Percentiles rank a stretch among this genome's conserved stretches.
phyloP scores from a whole-genome alignment of 1,284 basidiomycete species.

The Boletellus deceptivus region DNA sequence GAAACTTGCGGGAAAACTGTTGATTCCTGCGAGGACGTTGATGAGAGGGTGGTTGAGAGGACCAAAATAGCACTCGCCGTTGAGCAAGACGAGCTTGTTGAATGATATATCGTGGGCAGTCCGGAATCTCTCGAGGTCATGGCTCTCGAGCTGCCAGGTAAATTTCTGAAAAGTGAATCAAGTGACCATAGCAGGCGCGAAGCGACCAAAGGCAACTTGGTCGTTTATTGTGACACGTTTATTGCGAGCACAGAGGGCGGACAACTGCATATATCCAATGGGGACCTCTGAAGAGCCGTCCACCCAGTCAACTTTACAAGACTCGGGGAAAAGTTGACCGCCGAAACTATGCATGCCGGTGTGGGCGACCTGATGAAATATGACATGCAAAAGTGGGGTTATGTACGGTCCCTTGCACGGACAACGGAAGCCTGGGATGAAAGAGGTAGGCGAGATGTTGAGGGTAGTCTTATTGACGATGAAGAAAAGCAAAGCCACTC shows the following conservation, averaged over 20 bases:
- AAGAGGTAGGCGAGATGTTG: conserved; percentile 42
- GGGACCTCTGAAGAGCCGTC: conserved; percentile 41
- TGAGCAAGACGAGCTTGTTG: conserved; percentile 54
- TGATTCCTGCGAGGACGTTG: conserved; percentile 45
- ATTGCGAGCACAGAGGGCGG: conserved; percentile 43
- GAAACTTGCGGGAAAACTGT: conserved; percentile 63
- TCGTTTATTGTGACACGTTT: conserved; percentile 61
- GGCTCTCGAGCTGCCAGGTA: conserved; percentile 66
- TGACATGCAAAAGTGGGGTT: background rate
- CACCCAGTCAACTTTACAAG: conserved; percentile 58
- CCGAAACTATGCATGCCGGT: conserved; percentile 59
- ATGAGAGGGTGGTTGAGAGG: background rate
- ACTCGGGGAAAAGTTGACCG: conserved; percentile 55
- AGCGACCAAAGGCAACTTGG: conserved; percentile 53
- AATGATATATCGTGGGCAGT: conserved; percentile 61
- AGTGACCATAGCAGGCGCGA: conserved; percentile 60
- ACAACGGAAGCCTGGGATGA: conserved; percentile 44
- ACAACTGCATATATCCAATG: conserved; percentile 51
- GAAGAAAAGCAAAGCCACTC: no score
- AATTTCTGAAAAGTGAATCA: conserved; percentile 51
- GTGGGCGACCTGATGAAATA: conserved; percentile 49
- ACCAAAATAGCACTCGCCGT: conserved; percentile 36
- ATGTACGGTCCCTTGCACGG: conserved; percentile 46
- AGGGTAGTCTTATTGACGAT: conserved; percentile 53
- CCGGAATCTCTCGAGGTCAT: conserved; percentile 64